These are phyloP conservation scores for Umbelopsis isabellina DNA, from an alignment of 192 early-diverging fungal species.

Conservation along the genomic window DNA sequence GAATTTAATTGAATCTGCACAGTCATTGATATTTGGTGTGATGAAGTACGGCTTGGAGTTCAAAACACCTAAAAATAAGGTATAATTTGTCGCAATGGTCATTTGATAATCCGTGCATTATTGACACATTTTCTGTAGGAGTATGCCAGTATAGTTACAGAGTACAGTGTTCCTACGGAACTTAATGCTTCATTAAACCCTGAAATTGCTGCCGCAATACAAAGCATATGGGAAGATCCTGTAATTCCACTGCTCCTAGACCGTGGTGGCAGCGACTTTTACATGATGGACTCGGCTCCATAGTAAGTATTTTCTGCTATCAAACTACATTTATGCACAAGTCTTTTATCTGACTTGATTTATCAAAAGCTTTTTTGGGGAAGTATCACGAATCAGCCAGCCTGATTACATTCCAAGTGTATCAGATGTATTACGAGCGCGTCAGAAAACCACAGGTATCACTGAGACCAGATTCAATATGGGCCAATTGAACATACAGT, in stretches of 20 bases:
- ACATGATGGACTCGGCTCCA: conserved; percentile 89
- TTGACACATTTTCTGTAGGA: conserved; percentile 14
- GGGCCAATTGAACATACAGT: conserved; percentile 87
- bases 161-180: conserved; percentile 61
- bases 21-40: conserved; percentile 75
- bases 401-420: conserved; percentile 89
- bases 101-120: background rate
- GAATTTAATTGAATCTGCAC: conserved; percentile 85
- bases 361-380: conserved; percentile 81
- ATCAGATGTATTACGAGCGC: conserved; percentile 94
- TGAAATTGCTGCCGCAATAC: conserved; percentile 72
- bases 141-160: conserved; percentile 39
- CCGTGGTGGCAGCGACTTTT: conserved; percentile 75
- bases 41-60: conserved; percentile 63
- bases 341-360: conserved; percentile 9
- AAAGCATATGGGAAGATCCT: conserved; percentile 75
- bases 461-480: conserved; percentile 94
- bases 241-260: conserved; percentile 66
- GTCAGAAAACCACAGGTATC: conserved; percentile 97
- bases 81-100: background rate
- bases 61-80: conserved; percentile 53
- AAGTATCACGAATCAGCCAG: conserved; percentile 82
- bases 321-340: background rate
- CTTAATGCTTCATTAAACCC: conserved; percentile 54
- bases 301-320: conserved; percentile 63